Base-by-base conservation (phyloP, 495 filamentous ascomycete genomes). In the Entonaema liquescens region DNA sequence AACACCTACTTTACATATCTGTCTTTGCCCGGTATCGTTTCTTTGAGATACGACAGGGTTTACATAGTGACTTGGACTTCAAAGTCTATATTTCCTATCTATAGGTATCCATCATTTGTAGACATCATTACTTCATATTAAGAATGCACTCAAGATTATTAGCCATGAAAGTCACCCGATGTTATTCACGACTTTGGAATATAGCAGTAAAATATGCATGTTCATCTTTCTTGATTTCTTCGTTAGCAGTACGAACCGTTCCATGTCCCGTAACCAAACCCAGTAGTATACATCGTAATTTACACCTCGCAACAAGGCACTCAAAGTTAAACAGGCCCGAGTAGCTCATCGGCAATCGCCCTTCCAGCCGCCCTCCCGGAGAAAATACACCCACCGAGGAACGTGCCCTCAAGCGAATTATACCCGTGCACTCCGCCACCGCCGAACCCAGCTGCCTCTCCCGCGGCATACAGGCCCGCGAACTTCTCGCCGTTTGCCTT, bases 361-460 rank as follows among this genome's bases (percentile, higher is more conserved):
- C 79, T 63, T 5, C 83, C 83, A 0, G 83, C 83, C 1, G 82
- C 81, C 33, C 83, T 55, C 0, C 83, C 83, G 0, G 83, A 84
- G 68, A 86, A 86, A 57, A 86, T 85, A 40, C 83, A 86, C 11
- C 83, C 83, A 2, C 83, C 79, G 5, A 81, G 70, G 57, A 81
- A 86, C 5, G 83, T 86, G 12, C 84, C 84, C 73, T 86, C 83
- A 9, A 86, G 77, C 23, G 83, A 80, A 52, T 74, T 83, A 26
- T 85, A 85, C 5, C 84, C 84, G 59, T 86, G 84, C 0, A 85
- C 82, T 26, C 84, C 84, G 5, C 84, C 84, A 6, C 84, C 84
- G 1, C 84, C 84, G 53, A 86, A 86, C 5, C 84, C 84, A 7
- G 84, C 83, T 15, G 77, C 82, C 74, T 86, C 84, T n/a, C 84